Evolutionary conservation across 495 filamentous ascomycete species (phyloP), one percentile per base, ranked within the genome.

Genomic region (Annulohypoxylon maeteangense): DNA sequence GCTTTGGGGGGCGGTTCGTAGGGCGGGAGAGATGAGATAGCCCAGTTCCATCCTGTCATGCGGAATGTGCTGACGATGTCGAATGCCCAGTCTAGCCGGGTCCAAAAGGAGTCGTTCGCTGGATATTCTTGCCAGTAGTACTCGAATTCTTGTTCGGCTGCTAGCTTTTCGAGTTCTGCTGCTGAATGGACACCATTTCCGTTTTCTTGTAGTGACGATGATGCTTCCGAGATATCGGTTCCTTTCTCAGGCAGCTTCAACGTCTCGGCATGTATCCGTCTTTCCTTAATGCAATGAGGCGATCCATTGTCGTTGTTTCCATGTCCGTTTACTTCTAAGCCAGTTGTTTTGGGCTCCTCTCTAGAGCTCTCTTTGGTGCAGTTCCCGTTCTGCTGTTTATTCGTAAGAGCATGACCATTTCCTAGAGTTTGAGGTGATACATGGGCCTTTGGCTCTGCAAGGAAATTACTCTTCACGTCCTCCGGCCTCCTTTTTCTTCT

Each of bases 111-210:
- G 0, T 78, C 81, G 0, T 77, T 66, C 14, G 79, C 62, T 4
- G 93, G 94, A 72, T 90, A 95, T 1, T 87, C 70, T 73, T 97
- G 89, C 93, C 92, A 97, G 77, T 82, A 82, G 62, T 87, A 84
- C 48, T 87, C 86, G 31, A 76, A 75, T 23, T 77, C 75, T 6
- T 74, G 69, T 20, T 72, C 62, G 7, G 58, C 65, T 31, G 67
- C 64, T 20, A 73, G 58, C 36, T 61, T 64, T 4, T 67, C 36
- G 7, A 67, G 45, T 7, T 63, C 11, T n/a, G 7, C 11, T 18
- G 16, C 10, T 62, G 44, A 5, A 36, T 50, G 48, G 42, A 36
- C 31, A 10, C 32, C n/a, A 27, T 32, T 63, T 45, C 44, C 31
- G 44, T 47, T 44, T 40, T 45, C 11, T 27, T 42, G 51, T 38